Percentiles rank a stretch among this genome's conserved stretches.
phyloP scores from a whole-genome alignment of 352 stramenopile genomes.

The Phytopythium montanum region DNA sequence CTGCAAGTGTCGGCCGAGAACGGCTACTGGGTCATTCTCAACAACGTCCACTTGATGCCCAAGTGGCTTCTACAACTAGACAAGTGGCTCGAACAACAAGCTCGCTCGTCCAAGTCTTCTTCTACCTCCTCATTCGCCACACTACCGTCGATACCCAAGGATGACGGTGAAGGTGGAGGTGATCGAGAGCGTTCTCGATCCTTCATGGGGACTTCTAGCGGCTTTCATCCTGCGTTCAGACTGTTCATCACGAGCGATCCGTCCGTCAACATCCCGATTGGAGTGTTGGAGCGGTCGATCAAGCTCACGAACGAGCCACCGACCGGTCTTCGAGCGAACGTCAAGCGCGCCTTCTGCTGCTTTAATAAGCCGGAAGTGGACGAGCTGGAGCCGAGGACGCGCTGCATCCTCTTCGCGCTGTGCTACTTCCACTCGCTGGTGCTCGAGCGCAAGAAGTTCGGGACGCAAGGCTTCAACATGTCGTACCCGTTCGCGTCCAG shows the following conservation, averaged over 20 bases:
- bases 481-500: conserved; percentile 87
- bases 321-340: conserved; percentile 84
- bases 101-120: conserved; percentile 49
- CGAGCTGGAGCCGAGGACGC: conserved; percentile 77
- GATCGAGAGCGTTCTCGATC: conserved; percentile 14
- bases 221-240: conserved; percentile 73
- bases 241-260: conserved; percentile 91
- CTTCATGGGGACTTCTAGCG: conserved; percentile 10
- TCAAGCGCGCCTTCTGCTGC: conserved; percentile 83
- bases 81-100: conserved; percentile 87
- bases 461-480: conserved; percentile 89
- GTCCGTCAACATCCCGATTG: conserved; percentile 81
- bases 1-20: conserved; percentile 86
- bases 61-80: conserved; percentile 92
- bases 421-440: conserved; percentile 93
- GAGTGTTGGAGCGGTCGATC: conserved; percentile 86
- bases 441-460: conserved; percentile 92
- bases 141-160: conserved; percentile 1
- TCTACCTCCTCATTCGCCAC: conserved; percentile 50
- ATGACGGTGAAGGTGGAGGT: conserved; percentile 1
- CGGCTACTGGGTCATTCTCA: conserved; percentile 94
- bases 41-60: conserved; percentile 95
- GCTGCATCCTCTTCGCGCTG: conserved; percentile 87
- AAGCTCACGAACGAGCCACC: conserved; percentile 90
- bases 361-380: conserved; percentile 77